A percentile compares a stretch with the other conserved stretches of the same genome.
These are phyloP conservation scores for Lomentospora prolificans DNA, from an alignment of 2,329 filamentous ascomycete species.

Conservation along the genomic window DNA sequence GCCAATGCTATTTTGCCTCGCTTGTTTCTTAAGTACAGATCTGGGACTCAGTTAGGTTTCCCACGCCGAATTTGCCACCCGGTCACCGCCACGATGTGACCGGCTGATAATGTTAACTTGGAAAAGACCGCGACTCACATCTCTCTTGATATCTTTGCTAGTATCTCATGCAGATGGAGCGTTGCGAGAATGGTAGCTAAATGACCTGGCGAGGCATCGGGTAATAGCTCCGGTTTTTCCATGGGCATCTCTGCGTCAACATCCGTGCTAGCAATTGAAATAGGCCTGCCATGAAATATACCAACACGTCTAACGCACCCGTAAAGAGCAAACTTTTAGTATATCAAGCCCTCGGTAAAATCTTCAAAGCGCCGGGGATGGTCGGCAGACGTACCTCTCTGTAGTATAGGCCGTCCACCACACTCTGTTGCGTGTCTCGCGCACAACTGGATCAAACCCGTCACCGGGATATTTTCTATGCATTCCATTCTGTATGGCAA, in stretches of 20 bases:
- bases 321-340: slow-evolving; percentile 10
- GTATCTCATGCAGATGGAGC: slow-evolving; percentile 24
- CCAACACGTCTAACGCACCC: slow-evolving; percentile 36
- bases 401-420: slow-evolving; percentile 49
- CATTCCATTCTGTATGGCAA: slow-evolving; percentile 52
- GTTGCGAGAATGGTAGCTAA: slow-evolving; percentile 36
- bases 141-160: slow-evolving; percentile 28
- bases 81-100: too few species aligned
- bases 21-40: slow-evolving; percentile 22
- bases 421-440: slow-evolving; percentile 43
- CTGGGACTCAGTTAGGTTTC: too few species aligned
- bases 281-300: slow-evolving; percentile 44
- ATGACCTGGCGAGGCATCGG: slow-evolving; percentile 28
- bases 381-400: slow-evolving; percentile 44
- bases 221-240: slow-evolving; percentile 33
- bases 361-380: too few species aligned
- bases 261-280: slow-evolving; percentile 41
- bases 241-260: slow-evolving; percentile 43
- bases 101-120: too few species aligned
- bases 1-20: slow-evolving; percentile 22
- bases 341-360: too few species aligned
- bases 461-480: slow-evolving; percentile 40
- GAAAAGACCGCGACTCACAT: slow-evolving; percentile 17
- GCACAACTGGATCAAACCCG: slow-evolving; percentile 34
- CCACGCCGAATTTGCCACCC: too few species aligned